Evolutionary conservation across 306 rosid species (phyloP).

Genomic region (Prunus persica): Prunus_persica_NCBIv2 NC_034016.1:19770001-19770500

Average conservation of each 20-base stretch:
- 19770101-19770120: neutral
- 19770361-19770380: neutral
- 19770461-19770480: slow-evolving; percentile 32
- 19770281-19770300: slow-evolving; percentile 32
- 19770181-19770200: slow-evolving; percentile 43
- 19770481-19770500: slow-evolving; percentile 23
- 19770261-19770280: slow-evolving; percentile 43
- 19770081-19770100: neutral
- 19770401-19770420: no score
- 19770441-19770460: slow-evolving; percentile 29
- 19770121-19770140: slow-evolving; percentile 27
- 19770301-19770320: slow-evolving; percentile 39
- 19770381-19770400: no score
- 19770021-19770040: slow-evolving; percentile 38
- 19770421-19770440: neutral
- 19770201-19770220: slow-evolving; percentile 34
- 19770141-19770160: slow-evolving; percentile 30
- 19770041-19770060: neutral
- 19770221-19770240: slow-evolving; percentile 37
- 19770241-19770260: slow-evolving; percentile 29
- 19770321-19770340: slow-evolving; percentile 27
- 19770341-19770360: neutral
- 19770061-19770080: no score
- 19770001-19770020: slow-evolving; percentile 40
- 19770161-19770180: slow-evolving; percentile 24